Percentiles rank a stretch among this genome's conserved stretches.
Conservation (phyloP, 768 basidiomycete species). For the Hypholoma sublateritium region DNA sequence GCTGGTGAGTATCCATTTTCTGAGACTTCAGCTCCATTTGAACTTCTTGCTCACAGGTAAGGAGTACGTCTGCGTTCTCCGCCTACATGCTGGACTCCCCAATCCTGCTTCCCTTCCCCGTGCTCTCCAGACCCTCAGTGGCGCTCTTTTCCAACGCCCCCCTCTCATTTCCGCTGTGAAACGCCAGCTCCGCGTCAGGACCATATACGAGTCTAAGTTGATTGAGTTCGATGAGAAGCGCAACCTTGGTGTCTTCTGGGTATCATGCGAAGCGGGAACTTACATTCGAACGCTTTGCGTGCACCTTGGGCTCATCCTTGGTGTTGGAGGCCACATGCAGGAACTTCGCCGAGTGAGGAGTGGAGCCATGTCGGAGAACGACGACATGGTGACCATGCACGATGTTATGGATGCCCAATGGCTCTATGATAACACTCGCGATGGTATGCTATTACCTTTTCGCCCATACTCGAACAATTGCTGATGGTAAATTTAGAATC, state of each 20-base stretch:
- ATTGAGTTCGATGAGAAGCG: slow-evolving; percentile 97
- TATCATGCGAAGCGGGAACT: slow-evolving; percentile 97
- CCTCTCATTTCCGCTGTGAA: slow-evolving; percentile 99
- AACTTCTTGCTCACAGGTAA: slow-evolving; percentile 59
- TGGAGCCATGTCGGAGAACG: slow-evolving; percentile 96
- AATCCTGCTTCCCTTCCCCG: slow-evolving; percentile 87
- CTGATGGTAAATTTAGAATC: slow-evolving; percentile 51
- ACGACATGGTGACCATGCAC: slow-evolving; percentile 99
- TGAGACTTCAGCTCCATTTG: background rate
- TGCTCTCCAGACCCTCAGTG: slow-evolving; percentile 94
- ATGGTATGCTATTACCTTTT: slow-evolving; percentile 56
- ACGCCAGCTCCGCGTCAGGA: slow-evolving; percentile 94
- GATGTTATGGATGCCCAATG: slow-evolving; percentile 99
- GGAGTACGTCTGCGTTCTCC: slow-evolving; percentile 96
- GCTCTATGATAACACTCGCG: slow-evolving; percentile 95
- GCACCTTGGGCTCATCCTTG: slow-evolving; percentile 89
- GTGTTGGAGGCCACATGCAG: slow-evolving; percentile 99
- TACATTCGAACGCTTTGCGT: slow-evolving; percentile 97
- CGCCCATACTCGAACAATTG: background rate
- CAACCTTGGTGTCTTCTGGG: slow-evolving; percentile 97
- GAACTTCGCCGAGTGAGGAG: slow-evolving; percentile 92
- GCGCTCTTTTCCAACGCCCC: slow-evolving; percentile 97
- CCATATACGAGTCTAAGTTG: slow-evolving; percentile 94
- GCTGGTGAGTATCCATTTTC: slow-evolving; percentile 60
- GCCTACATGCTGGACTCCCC: slow-evolving; percentile 81